Evolutionary conservation across 2,329 filamentous ascomycete genomes (phyloP), one percentile per base, ranked within the genome.

Genomic region (Diplodia seriata): DNA sequence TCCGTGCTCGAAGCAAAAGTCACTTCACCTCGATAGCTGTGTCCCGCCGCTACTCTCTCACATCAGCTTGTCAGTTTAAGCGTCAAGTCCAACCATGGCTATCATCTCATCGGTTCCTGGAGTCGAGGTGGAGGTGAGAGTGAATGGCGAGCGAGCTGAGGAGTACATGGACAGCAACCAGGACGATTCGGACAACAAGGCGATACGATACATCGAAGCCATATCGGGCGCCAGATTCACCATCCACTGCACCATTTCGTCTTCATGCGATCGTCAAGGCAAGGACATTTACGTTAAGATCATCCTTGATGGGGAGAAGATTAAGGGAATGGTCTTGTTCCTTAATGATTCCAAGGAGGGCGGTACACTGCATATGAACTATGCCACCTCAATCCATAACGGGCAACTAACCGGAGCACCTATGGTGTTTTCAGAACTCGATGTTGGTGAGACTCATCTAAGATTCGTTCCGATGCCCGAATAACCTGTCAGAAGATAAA

Each of bases 211-310:
- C 3, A 33, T 54, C 15, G 51, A 54, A 18, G 51, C 51, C 7
- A 4, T 9, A 3, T 54, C 51, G 1, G 29, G 29, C 1, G 51
- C 29, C 6, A 54, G 14, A 15, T 33, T 54, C 15, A n/a, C 51
- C 2, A 7, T 36, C 0, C 43, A 47, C 8, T 47, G n/a, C 8
- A 47, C 18, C 0, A 11, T 47, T 4, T 20, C 7, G n/a, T 8
- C 8, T 20, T 9, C n/a, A 0, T 47, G n/a, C n/a, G 7, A 9
- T 9, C 1, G 18, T 4, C 7, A 20, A 47, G 18, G 8, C 3
- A n/a, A 4, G 43, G 43, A 47, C 3, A 1, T n/a, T n/a, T n/a
- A n/a, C n/a, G n/a, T n/a, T n/a, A 4, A 0, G 3, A 1, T 47
- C n/a, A 4, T 8, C 18, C 7, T 47, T 5, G 43, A 47, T 20